Percentiles rank a stretch among this genome's conserved stretches.
Conservation (phyloP, 805 yeast genomes). For the Starmerella riodocensis region DNA sequence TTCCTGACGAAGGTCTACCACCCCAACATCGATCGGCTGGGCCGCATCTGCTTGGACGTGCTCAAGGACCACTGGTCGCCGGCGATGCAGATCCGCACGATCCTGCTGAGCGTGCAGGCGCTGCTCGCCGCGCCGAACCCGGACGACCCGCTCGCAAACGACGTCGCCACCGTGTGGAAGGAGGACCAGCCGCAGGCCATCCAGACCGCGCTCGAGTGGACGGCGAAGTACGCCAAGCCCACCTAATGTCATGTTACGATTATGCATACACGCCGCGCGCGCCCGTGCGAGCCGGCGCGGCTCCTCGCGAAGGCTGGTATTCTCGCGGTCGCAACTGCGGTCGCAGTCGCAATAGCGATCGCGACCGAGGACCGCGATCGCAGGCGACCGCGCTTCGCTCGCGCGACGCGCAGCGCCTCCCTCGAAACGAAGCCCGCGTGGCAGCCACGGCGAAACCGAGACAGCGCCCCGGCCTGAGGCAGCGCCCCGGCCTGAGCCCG, state of each 20-base stretch:
- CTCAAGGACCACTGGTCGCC: conserved; percentile 95
- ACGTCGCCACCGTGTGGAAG: conserved; percentile 95
- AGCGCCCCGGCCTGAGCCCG: too few species aligned
- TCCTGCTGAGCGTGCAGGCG: conserved; percentile 82
- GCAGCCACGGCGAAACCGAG: too few species aligned
- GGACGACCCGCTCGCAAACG: conserved; percentile 95
- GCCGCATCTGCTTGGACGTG: conserved; percentile 90
- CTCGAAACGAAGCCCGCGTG: too few species aligned
- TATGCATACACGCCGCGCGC: not conserved
- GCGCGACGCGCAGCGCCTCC: too few species aligned
- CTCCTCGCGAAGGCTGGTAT: too few species aligned
- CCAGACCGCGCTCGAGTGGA: conserved; percentile 67
- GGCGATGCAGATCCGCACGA: conserved; percentile 88
- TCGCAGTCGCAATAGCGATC: too few species aligned
- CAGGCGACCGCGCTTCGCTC: too few species aligned
- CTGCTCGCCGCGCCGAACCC: conserved; percentile 93
- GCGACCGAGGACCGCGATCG: too few species aligned
- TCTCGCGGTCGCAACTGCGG: too few species aligned
- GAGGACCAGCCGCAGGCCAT: conserved; percentile 70
- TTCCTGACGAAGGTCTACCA: conserved; percentile 90
- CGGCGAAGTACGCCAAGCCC: conserved; percentile 44
- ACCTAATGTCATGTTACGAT: too few species aligned
- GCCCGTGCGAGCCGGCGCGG: too few species aligned
- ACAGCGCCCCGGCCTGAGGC: too few species aligned
- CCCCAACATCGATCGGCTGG: conserved; percentile 90